Evolutionary conservation across 495 filamentous ascomycete genomes (phyloP), one percentile per base, ranked within the genome.

Genomic region (Usnea hakonensis): DNA sequence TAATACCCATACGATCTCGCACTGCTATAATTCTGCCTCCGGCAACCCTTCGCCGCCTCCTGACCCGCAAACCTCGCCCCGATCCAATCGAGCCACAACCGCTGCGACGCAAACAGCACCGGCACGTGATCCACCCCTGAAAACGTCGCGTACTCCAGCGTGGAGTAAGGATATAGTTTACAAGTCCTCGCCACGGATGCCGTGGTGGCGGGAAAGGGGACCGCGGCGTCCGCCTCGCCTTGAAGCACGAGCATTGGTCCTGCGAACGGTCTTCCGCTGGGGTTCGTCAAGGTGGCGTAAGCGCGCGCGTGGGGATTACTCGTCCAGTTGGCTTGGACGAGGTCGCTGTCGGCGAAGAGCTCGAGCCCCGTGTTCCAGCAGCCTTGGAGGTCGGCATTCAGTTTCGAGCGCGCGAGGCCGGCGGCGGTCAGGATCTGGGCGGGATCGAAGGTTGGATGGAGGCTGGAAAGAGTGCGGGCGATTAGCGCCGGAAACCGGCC

Each of bases 201-300:
- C 9, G 67, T 57, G 1, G 70, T 71, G 1, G 61, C 50, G 1
- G 60, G 58, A 28, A 65, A 57, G 2, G 67, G 58, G 21, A 68
- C n/a, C 0, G 68, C 63, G 14, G 48, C 21, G 55, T 77, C 75
- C 16, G 62, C 62, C 10, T 68, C 70, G 13, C 78, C 78, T 50
- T 76, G 75, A 5, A 80, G 62, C n/a, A 79, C 71, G 2, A 79
- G 65, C 62, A 81, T 58, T n/a, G 77, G 78, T 1, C 74, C 74
- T 23, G 61, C 67, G 40, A 79, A 68, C 13, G 69, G 48, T 26
- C 67, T 72, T 3, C 72, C 64, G 7, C 73, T 71, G 32, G 60
- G 69, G 16, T 21, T 7, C 2, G 52, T 54, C n/a, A 53, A 11
- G 0, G 68, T 61, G 13, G 55, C 41, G 23, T 57, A 67, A 28